phyloP scores from a whole-genome alignment of 2,329 filamentous ascomycete genomes.

The Trichophaea hybrida region DNA sequence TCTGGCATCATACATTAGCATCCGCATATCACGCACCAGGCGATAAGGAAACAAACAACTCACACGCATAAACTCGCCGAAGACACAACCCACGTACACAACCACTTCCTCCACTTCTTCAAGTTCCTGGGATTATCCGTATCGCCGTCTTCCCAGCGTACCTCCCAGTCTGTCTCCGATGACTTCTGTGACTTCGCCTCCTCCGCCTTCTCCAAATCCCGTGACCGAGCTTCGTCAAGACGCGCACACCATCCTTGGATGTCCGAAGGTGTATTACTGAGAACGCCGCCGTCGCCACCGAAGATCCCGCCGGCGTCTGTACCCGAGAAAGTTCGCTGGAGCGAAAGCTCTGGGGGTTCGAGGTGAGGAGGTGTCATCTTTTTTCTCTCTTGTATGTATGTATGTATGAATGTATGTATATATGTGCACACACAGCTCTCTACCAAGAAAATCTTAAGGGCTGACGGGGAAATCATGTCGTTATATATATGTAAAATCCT shows the following conservation, averaged over 20 bases:
- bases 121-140: conserved; percentile 63
- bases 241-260: neutral
- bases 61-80: conserved; percentile 68
- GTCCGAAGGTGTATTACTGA: neutral
- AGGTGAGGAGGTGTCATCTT: neutral
- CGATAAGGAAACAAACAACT: conserved; percentile 33
- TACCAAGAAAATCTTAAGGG: no score
- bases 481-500: no score
- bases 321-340: conserved; percentile 1
- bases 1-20: neutral
- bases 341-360: neutral
- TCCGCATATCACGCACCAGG: no score
- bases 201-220: neutral
- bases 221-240: neutral
- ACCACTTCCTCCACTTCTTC: conserved; percentile 55
- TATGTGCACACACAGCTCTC: no score
- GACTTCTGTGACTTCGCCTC: neutral
- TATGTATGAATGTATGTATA: neutral
- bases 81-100: conserved; percentile 60
- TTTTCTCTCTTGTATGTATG: neutral
- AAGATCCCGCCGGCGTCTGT: neutral
- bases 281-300: neutral
- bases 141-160: conserved; percentile 58
- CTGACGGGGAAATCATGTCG: no score
- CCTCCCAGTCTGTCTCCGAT: conserved; percentile 41